phyloP scores from a whole-genome alignment of 257 asterid genomes.

The Thymus quinquecostatus region DNA sequence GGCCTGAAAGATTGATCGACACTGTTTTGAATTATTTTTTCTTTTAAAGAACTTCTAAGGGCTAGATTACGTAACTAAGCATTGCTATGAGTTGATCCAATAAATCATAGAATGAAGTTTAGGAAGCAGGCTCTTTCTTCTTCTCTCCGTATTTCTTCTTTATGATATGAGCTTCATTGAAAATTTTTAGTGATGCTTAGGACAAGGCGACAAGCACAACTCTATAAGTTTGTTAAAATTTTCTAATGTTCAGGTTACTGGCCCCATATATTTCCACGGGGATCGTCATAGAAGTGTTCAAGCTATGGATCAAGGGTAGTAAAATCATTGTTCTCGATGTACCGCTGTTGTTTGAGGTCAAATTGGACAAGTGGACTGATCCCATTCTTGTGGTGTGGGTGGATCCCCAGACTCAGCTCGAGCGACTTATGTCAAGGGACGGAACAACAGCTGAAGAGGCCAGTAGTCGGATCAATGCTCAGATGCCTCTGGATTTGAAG shows the following conservation, averaged over 20 bases:
- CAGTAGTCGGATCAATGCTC: slow-evolving; percentile 73
- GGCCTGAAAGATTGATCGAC: too few species aligned
- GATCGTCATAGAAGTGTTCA: slow-evolving; percentile 66
- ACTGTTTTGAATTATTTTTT: too few species aligned
- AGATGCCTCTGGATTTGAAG: slow-evolving; percentile 84
- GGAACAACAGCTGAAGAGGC: slow-evolving; percentile 76
- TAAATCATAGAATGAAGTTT: slow-evolving; percentile 1
- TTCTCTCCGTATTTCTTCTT: not conserved
- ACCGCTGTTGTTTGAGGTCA: slow-evolving; percentile 91
- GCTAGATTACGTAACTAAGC: not conserved
- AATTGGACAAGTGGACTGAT: slow-evolving; percentile 83
- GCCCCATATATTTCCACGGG: slow-evolving; percentile 87
- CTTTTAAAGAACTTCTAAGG: too few species aligned
- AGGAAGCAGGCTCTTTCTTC: not conserved
- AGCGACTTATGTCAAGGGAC: slow-evolving; percentile 75
- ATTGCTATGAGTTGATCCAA: not conserved
- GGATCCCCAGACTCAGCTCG: slow-evolving; percentile 84
- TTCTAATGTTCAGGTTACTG: slow-evolving; percentile 53
- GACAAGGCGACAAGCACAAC: not conserved
- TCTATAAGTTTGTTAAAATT: not conserved
- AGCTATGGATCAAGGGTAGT: slow-evolving; percentile 79
- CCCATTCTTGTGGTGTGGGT: slow-evolving; percentile 91
- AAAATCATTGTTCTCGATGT: slow-evolving; percentile 80
- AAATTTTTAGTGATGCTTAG: not conserved
- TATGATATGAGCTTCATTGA: not conserved